phyloP scores from a whole-genome alignment of 768 basidiomycete species.

The Leucosporidium scottii region DNA sequence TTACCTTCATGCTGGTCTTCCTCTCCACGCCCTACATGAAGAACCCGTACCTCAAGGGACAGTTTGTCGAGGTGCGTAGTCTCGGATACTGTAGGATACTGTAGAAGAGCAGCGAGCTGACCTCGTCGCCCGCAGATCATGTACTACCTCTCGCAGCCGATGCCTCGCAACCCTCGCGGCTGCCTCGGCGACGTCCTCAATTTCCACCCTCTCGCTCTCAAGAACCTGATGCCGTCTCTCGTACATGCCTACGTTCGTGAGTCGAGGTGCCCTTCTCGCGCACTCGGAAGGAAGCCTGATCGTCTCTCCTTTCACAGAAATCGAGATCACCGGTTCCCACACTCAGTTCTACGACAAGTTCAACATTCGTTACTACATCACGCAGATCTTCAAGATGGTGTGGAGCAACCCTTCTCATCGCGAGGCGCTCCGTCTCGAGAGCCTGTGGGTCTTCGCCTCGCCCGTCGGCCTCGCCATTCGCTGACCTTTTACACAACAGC shows the following conservation, averaged over 20 bases:
- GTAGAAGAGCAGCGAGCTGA: not conserved
- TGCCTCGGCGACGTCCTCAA: conserved; percentile 77
- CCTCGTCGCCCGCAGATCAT: conserved; percentile 51
- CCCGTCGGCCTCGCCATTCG: not conserved
- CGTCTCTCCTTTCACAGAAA: conserved; percentile 54
- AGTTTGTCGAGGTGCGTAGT: conserved; percentile 74
- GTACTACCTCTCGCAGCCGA: conserved; percentile 60
- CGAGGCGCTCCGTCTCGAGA: conserved; percentile 71
- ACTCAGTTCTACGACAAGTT: conserved; percentile 99
- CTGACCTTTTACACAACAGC: conserved; percentile 43
- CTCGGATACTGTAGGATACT: not conserved
- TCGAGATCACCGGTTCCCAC: conserved; percentile 93
- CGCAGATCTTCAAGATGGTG: conserved; percentile 75
- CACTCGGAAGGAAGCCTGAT: not conserved
- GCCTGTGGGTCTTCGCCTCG: conserved; percentile 52
- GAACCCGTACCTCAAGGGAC: conserved; percentile 94
- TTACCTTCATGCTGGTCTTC: conserved; percentile 84
- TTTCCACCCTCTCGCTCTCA: conserved; percentile 72
- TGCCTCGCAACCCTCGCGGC: conserved; percentile 58
- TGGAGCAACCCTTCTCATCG: conserved; percentile 88
- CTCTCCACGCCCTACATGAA: conserved; percentile 97
- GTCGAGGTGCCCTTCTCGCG: conserved; percentile 29
- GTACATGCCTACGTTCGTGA: conserved; percentile 91
- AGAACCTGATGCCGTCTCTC: conserved; percentile 80
- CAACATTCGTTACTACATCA: conserved; percentile 49